A percentile compares a stretch with the other conserved stretches of the same genome.
These are phyloP conservation scores for Leccinum uliginosum DNA, from an alignment of 768 basidiomycete species.

Conservation along the genomic window DNA sequence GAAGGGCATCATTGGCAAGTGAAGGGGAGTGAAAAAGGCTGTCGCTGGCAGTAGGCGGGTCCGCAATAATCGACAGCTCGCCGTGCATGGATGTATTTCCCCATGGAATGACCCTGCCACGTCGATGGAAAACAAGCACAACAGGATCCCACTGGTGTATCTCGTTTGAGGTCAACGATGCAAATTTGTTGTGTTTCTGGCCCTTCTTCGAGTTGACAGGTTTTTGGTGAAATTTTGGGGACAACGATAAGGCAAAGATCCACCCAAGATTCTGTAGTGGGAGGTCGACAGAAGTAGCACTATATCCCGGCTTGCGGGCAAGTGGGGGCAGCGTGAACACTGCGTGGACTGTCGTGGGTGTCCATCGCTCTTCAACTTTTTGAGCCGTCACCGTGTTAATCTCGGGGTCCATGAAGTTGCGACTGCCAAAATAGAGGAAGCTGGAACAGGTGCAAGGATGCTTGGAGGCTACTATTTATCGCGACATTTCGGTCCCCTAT, in stretches of 20 bases:
- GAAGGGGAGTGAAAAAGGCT: not conserved
- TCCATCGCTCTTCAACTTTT: slow-evolving; percentile 17
- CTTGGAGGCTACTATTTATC: not conserved
- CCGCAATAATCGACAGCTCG: slow-evolving; percentile 3
- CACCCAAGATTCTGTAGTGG: slow-evolving; percentile 12
- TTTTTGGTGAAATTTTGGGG: not conserved
- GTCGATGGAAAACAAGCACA: slow-evolving; percentile 11
- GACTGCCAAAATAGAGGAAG: too few species aligned
- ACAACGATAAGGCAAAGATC: slow-evolving; percentile 14
- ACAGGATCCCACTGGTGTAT: slow-evolving; percentile 1
- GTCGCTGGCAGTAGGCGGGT: not conserved
- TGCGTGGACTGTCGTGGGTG: slow-evolving; percentile 7
- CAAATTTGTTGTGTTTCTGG: not conserved
- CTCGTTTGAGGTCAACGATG: too few species aligned
- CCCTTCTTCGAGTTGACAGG: not conserved
- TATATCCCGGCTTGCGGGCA: not conserved
- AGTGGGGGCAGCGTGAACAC: not conserved
- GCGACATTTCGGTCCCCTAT: too few species aligned
- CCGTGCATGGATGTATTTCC: slow-evolving; percentile 12
- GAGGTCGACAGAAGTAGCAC: slow-evolving; percentile 1
- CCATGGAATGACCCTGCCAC: slow-evolving; percentile 4
- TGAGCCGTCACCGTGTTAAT: not conserved
- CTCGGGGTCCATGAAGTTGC: too few species aligned
- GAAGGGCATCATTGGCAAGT: too few species aligned
- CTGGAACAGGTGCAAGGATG: too few species aligned